Evolutionary conservation across 495 filamentous ascomycete genomes (phyloP).

Genomic region (Evernia prunastri): DNA sequence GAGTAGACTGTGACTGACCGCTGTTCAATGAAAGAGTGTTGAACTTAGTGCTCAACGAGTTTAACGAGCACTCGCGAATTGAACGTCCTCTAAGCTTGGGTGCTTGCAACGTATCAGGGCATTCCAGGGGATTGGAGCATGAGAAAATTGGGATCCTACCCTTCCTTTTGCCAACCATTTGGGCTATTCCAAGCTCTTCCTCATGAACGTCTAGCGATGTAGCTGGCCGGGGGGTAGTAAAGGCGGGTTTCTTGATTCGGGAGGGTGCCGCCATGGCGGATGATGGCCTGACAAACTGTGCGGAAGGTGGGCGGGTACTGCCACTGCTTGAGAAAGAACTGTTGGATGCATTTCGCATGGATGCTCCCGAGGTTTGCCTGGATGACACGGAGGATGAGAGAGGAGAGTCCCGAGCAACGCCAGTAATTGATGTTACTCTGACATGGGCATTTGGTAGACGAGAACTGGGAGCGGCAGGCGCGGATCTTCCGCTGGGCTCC

Average conservation of each 20-base stretch:
- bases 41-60: slow-evolving; percentile 34
- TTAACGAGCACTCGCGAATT: slow-evolving; percentile 32
- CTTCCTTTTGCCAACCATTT: slow-evolving; percentile 54
- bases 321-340: slow-evolving; percentile 51
- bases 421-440: slow-evolving; percentile 36
- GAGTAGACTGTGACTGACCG: slow-evolving; percentile 25
- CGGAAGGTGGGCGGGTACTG: slow-evolving; percentile 46
- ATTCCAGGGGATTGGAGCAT: slow-evolving; percentile 26
- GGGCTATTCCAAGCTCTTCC: slow-evolving; percentile 37
- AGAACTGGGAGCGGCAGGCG: slow-evolving; percentile 36
- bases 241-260: slow-evolving; percentile 35
- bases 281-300: slow-evolving; percentile 41
- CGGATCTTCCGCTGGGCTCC: slow-evolving; percentile 37
- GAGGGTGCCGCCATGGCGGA: slow-evolving; percentile 37
- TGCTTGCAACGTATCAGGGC: slow-evolving; percentile 17
- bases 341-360: slow-evolving; percentile 45
- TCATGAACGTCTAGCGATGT: slow-evolving; percentile 54
- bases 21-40: slow-evolving; percentile 27
- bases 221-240: slow-evolving; percentile 48
- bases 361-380: slow-evolving; percentile 37
- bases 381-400: slow-evolving; percentile 39
- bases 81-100: slow-evolving; percentile 19
- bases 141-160: slow-evolving; percentile 52
- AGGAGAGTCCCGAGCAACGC: slow-evolving; percentile 39
- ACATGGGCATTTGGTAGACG: slow-evolving; percentile 30